phyloP scores from a whole-genome alignment of 2,329 filamentous ascomycete species.

The Aspergillus oerlinghausenensis region DNA sequence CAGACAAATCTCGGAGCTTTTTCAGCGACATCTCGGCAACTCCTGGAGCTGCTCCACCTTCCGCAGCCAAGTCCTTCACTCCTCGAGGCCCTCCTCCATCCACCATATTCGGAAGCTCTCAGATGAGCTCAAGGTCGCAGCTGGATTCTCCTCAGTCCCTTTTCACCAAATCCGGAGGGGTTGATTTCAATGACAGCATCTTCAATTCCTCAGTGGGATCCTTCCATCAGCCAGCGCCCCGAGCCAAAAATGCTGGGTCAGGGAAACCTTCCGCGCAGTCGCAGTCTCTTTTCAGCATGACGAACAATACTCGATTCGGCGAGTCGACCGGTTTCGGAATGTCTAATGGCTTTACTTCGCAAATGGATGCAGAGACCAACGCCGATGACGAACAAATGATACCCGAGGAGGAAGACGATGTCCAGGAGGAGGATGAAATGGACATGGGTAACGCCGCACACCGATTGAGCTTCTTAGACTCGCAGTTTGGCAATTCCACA shows the following conservation, averaged over 20 bases:
- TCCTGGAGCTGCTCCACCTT: slow-evolving; percentile 54
- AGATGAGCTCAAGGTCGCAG: slow-evolving; percentile 35
- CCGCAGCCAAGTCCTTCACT: slow-evolving; percentile 51
- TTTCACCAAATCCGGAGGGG: slow-evolving; percentile 33
- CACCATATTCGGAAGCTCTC: slow-evolving; percentile 49
- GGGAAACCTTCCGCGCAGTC: slow-evolving; percentile 21
- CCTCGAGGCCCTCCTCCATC: slow-evolving; percentile 52
- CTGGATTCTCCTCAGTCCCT: slow-evolving; percentile 35
- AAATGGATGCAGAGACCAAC: slow-evolving; percentile 22
- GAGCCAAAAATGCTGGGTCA: slow-evolving; percentile 22
- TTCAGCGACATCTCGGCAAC: slow-evolving; percentile 50
- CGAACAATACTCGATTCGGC: slow-evolving; percentile 23
- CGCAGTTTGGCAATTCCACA: slow-evolving; percentile 24
- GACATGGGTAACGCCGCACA: slow-evolving; percentile 20
- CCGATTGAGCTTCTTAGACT: slow-evolving; percentile 30
- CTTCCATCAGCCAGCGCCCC: slow-evolving; percentile 26
- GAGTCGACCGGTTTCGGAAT: slow-evolving; percentile 21
- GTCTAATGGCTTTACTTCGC: slow-evolving; percentile 10
- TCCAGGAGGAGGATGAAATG: slow-evolving; percentile 34
- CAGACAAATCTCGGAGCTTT: slow-evolving; percentile 34
- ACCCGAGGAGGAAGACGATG: slow-evolving; percentile 38
- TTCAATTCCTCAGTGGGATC: slow-evolving; percentile 36
- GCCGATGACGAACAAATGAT: slow-evolving; percentile 31
- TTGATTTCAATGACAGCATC: slow-evolving; percentile 34
- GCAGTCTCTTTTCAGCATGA: slow-evolving; percentile 25